Conservation (phyloP, 2,329 filamentous ascomycete species). For the Xylariaceae sp. region DNA sequence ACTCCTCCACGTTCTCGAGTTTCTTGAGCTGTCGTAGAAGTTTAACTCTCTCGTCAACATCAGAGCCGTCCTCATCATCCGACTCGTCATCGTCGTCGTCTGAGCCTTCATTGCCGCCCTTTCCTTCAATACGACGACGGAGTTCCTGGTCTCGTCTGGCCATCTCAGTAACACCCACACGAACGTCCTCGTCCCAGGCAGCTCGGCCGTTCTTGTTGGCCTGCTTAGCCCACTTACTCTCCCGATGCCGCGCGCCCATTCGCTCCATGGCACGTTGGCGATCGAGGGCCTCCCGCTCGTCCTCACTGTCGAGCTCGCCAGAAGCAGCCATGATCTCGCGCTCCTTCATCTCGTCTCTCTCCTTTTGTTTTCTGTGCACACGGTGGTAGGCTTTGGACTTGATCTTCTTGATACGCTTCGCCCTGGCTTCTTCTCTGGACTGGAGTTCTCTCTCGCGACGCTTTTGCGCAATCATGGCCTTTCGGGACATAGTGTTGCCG, state of each 20-base stretch:
- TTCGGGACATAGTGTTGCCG: conserved; percentile 64
- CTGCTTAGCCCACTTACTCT: conserved; percentile 89
- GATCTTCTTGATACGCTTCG: conserved; percentile 96
- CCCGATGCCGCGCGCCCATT: conserved; percentile 77
- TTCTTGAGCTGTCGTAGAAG: conserved; percentile 46
- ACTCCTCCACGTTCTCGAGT: conserved; percentile 42
- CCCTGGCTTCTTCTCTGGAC: conserved; percentile 81
- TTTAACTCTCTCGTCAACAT: conserved; percentile 44
- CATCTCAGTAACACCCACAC: conserved; percentile 72
- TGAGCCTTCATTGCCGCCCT: conserved; percentile 31
- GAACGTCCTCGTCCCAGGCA: conserved; percentile 84
- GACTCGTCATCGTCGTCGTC: conserved; percentile 42
- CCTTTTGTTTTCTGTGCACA: conserved; percentile 73
- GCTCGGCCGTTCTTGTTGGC: conserved; percentile 72
- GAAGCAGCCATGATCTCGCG: conserved; percentile 50
- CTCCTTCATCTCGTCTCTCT: conserved; percentile 49
- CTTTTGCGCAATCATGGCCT: conserved; percentile 66
- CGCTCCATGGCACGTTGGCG: conserved; percentile 74
- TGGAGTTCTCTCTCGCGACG: conserved; percentile 77
- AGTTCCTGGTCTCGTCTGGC: conserved; percentile 78
- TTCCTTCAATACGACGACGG: conserved; percentile 71
- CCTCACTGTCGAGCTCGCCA: conserved; percentile 59
- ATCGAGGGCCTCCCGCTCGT: conserved; percentile 60
- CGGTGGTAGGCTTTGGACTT: conserved; percentile 95
- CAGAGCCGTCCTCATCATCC: conserved; percentile 52